Base-by-base conservation (phyloP, 257 asterid genomes). In the Knoxia roxburghii region DNA sequence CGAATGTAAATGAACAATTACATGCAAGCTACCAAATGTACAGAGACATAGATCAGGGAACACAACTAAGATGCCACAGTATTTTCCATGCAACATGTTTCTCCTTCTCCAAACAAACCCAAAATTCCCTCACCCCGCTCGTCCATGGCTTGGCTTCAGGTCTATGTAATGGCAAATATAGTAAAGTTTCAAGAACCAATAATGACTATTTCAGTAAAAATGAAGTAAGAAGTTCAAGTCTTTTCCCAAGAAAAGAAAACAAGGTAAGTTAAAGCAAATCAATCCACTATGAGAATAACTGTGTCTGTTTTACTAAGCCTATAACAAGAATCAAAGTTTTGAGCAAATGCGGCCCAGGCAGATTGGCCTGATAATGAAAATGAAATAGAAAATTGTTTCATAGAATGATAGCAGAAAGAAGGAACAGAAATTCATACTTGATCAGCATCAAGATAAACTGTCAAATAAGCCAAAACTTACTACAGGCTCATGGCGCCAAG, bases 401-500 rank as follows among this genome's bases (percentile, higher is more conserved):
- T 11, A 11, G 64, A 12, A n/a, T 33, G 0, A n/a, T n/a, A n/a
- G n/a, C n/a, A 33, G 35, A 40, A 29, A 43, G 35, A 20, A 1
- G 12, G 1, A 33, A 58, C 17, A 35, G 40, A 60, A 12, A 20
- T 33, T 39, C 21, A 14, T 10, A 30, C 39, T 30, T 43, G 5
- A 48, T n/a, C 2, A 24, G 33, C 33, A 26, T 35, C 40, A 18
- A 68, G 24, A 49, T n/a, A 8, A 54, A 10, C 37, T 23, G 37
- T 54, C 17, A 27, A 24, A 14, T 37, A 50, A 61, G 43, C 26
- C 45, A 67, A 74, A 69, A 53, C 61, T 73, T 70, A 94, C 97
- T 95, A 78, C 88, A 30, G 96, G 92, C 72, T 94, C 99, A 53
- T 88, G 86, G 77, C 90, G 95, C 99, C 97, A 94, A 78, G 99